phyloP scores from a whole-genome alignment of 495 filamentous ascomycete species.

The Aspergillus mulundensis region DNA sequence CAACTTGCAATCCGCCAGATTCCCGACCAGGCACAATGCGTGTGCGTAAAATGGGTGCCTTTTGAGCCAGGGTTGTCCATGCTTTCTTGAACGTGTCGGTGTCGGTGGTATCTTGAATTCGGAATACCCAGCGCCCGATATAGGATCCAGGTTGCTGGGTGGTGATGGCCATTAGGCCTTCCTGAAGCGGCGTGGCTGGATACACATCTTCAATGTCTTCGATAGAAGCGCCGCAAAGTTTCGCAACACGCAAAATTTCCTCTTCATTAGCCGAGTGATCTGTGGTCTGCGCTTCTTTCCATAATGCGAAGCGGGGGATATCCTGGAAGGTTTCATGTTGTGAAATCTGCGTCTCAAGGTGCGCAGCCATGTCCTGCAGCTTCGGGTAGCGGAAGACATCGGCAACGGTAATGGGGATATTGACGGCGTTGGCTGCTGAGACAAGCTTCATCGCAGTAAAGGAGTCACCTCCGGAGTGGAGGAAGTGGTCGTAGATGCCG shows the following conservation, averaged over 20 bases:
- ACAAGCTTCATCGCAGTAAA: conserved; percentile 17
- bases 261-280: not conserved
- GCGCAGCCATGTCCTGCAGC: conserved; percentile 15
- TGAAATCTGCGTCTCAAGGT: not conserved
- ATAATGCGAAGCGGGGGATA: not conserved
- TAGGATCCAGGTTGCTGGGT: conserved; percentile 24
- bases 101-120: conserved; percentile 27
- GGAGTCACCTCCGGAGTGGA: conserved; percentile 26
- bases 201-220: conserved; percentile 47
- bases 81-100: conserved; percentile 34
- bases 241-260: conserved; percentile 11
- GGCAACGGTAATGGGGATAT: not conserved
- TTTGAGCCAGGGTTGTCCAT: conserved; percentile 33
- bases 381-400: conserved; percentile 1
- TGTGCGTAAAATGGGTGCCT: conserved; percentile 33
- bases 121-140: conserved; percentile 30
- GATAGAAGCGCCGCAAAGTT: not conserved
- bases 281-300: not conserved
- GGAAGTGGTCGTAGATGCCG: conserved; percentile 47
- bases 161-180: conserved; percentile 53
- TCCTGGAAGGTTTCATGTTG: not conserved
- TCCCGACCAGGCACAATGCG: conserved; percentile 25
- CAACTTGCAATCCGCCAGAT: conserved; percentile 37
- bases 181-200: conserved; percentile 59
- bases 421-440: not conserved